These are phyloP conservation scores for Lentinula boryana DNA, from an alignment of 768 basidiomycete genomes.

Conservation along the genomic window DNA sequence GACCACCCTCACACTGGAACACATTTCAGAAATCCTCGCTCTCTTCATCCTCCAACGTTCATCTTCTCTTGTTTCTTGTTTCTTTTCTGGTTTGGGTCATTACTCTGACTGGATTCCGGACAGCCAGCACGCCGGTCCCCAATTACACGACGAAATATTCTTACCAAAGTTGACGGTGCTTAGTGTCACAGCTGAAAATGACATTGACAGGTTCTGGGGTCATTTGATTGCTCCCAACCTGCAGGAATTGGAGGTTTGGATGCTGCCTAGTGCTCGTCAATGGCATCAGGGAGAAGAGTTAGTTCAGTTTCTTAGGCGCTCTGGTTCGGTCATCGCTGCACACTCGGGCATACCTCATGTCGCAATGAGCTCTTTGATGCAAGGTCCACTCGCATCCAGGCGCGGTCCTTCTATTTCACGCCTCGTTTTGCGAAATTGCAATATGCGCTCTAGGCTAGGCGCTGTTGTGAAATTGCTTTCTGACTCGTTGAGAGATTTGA, in stretches of 20 bases:
- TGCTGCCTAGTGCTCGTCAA: not conserved
- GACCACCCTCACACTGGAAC: not conserved
- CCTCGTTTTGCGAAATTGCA: not conserved
- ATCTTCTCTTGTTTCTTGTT: not conserved
- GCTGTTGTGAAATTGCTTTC: not conserved
- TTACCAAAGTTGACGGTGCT: not conserved
- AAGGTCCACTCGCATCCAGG: not conserved
- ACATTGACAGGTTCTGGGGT: not conserved
- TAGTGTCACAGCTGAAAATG: not conserved
- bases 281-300: conserved; percentile 4
- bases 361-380: not conserved
- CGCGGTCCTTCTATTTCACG: not conserved
- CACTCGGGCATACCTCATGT: not conserved
- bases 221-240: not conserved
- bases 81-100: not conserved
- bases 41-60: conserved; percentile 1
- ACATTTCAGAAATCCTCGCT: not conserved
- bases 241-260: not conserved
- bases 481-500: not conserved
- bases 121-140: not conserved
- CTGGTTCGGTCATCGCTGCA: not conserved
- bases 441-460: not conserved
- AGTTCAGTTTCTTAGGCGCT: not conserved
- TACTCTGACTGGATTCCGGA: not conserved
- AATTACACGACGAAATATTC: not conserved